Base-by-base conservation (phyloP, 345 rosid genomes). In the Reutealis trisperma region DNA sequence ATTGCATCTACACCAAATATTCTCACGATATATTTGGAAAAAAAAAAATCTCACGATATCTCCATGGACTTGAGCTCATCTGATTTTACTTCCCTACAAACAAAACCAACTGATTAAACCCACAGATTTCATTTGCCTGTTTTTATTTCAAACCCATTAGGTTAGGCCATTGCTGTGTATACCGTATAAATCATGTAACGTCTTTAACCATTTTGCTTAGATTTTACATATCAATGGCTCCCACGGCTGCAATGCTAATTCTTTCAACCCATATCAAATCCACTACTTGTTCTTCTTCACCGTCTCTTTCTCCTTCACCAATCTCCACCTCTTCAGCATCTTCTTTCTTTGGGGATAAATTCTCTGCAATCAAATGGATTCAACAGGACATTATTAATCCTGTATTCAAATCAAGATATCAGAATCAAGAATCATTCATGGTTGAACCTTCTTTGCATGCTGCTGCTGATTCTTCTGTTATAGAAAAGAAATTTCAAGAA, bases 211-310 rank as follows among this genome's bases (percentile, higher is more conserved):
- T 4, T 21, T 24, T 59, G 9, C 22, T 47, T 59, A 0, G 12
- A 16, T 58, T 71, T 11, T 1, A 8, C 2, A 44, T 22, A 25
- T 19, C 44, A 76, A 89, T 89, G 92, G 88, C 93, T 5, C 96
- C 96, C 1, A 85, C 91, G 4, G 96, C 94, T 44, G 91, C 96
- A 80, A 91, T 90, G 94, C 83, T 91, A 37, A 83, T 75, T 32
- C 88, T 90, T 19, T 79, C 84, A 32, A 78, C 75, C 71, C 79
- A 67, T 52, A 47, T 75, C 66, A 75, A 65, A 27, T 42, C 63
- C 19, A 60, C 64, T 57, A 25, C 60, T 42, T 70, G 75, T 22
- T 22, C 77, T 0, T 18, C 73, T 34, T 34, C 75, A 42, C 49
- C 55, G 18, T 8, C 80, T 59, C 84, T 52, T 58, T 64, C 76